Conservation (phyloP, 2,329 filamentous ascomycete species). For the Phaeosphaeriaceae sp. region DNA sequence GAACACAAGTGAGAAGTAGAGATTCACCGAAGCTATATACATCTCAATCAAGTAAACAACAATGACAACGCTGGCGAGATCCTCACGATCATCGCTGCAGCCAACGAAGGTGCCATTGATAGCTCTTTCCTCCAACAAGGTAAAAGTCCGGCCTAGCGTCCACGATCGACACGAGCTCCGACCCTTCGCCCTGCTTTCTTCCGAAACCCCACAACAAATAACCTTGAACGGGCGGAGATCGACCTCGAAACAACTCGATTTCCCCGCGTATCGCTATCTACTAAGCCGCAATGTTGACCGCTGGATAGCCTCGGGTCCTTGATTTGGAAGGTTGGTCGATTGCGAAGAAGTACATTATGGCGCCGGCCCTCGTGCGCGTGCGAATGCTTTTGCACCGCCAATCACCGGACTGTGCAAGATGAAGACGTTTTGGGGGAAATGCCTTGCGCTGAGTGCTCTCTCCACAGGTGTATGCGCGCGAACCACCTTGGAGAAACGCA, state of each 20-base stretch:
- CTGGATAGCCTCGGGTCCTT: slow-evolving; percentile 3
- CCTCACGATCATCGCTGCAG: background rate
- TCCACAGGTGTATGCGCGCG: slow-evolving; percentile 12
- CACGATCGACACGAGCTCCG: slow-evolving; percentile 15
- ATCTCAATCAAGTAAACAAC: too few species aligned
- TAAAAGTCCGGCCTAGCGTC: slow-evolving; percentile 13
- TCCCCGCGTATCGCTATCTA: slow-evolving; percentile 10
- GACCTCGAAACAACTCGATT: slow-evolving; percentile 7
- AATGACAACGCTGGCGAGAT: background rate
- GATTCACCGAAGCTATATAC: too few species aligned
- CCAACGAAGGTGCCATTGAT: background rate
- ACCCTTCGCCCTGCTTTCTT: slow-evolving; percentile 16
- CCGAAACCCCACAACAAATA: slow-evolving; percentile 23
- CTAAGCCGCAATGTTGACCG: slow-evolving; percentile 5
- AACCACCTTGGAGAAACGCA: slow-evolving; percentile 13
- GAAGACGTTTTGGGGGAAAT: slow-evolving; percentile 5
- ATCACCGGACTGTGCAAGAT: background rate
- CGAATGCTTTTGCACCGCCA: background rate
- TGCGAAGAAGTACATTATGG: slow-evolving; percentile 7
- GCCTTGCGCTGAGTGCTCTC: slow-evolving; percentile 17
- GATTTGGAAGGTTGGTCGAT: background rate
- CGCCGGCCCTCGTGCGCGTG: background rate
- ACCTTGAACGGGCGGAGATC: slow-evolving; percentile 14
- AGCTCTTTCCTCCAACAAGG: slow-evolving; percentile 1
- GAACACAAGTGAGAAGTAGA: too few species aligned